Percentiles rank a stretch among this genome's conserved stretches.
phyloP scores from a whole-genome alignment of 2,329 filamentous ascomycete genomes.

The Fusarium equiseti region DNA sequence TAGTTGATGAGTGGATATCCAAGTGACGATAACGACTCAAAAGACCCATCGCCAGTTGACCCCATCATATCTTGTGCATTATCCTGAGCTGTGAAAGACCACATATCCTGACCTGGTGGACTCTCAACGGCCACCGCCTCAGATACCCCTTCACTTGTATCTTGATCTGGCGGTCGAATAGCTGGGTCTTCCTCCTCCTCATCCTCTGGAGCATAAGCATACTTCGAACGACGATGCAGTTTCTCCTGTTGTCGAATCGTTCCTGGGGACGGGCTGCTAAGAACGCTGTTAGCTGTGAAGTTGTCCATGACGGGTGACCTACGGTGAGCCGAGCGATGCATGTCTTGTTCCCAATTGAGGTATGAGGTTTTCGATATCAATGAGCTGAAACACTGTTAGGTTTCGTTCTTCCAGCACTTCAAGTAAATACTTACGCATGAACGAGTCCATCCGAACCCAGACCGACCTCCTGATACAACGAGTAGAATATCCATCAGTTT shows the following conservation, averaged over 20 bases:
- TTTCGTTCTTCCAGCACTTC: no score
- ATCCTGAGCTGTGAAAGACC: constrained; percentile 15
- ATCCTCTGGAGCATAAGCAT: no score
- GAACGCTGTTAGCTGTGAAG: no score
- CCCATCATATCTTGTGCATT: background rate
- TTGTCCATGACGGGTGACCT: no score
- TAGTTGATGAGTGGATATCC: constrained; percentile 10
- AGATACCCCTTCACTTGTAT: background rate
- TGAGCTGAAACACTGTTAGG: no score
- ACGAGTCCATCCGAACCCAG: constrained; percentile 7
- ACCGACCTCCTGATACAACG: background rate
- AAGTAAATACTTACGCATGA: constrained; percentile 25
- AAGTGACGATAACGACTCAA: background rate
- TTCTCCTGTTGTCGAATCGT: no score
- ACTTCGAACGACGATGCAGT: no score
- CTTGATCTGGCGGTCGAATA: background rate
- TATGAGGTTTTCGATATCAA: constrained; percentile 31
- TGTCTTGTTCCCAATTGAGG: constrained; percentile 12
- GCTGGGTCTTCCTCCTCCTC: constrained; percentile 30
- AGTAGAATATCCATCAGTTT: constrained; percentile 25
- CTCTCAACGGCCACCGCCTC: rapidly evolving
- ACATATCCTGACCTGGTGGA: background rate
- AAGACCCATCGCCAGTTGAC: background rate
- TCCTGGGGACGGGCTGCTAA: no score
- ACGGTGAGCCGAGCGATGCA: no score